A percentile compares a stretch with the other conserved stretches of the same genome.
Conservation (phyloP, 148 eudicot species). For the Selenicereus undatus region DNA sequence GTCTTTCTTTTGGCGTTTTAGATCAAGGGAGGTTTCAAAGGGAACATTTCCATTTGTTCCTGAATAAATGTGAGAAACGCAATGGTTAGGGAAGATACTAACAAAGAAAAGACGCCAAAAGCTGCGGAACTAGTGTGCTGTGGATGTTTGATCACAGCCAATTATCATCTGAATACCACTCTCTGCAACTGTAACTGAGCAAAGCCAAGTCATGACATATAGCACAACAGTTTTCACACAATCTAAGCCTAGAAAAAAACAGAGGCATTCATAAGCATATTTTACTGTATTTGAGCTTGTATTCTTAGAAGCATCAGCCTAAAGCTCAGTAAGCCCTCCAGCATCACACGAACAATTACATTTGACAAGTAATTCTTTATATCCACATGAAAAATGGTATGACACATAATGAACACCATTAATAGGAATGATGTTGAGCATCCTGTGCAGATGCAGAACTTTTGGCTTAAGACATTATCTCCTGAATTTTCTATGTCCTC, state of each 20-base stretch:
- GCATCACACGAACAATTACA: neutral
- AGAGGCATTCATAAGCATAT: neutral
- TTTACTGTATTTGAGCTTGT: neutral
- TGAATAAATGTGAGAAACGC: conserved; percentile 13
- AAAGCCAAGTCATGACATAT: neutral
- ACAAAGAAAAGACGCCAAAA: neutral
- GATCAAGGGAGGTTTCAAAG: conserved; percentile 35
- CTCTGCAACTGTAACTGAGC: neutral
- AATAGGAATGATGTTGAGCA: neutral
- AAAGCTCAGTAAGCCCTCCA: neutral
- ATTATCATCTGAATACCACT: neutral
- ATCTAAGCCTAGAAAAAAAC: neutral
- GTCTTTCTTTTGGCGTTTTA: conserved; percentile 49
- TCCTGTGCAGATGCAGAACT: neutral
- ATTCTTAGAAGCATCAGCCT: neutral
- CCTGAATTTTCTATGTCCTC: neutral
- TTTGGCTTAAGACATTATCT: neutral
- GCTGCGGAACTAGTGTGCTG: neutral
- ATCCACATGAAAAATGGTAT: neutral
- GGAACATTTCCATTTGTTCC: conserved; percentile 47
- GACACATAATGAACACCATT: neutral
- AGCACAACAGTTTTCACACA: neutral
- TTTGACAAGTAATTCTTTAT: neutral
- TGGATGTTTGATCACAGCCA: neutral
- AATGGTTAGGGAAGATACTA: neutral